Conservation (phyloP, 352 stramenopile genomes). For the Phytophthora fragariae region DNA sequence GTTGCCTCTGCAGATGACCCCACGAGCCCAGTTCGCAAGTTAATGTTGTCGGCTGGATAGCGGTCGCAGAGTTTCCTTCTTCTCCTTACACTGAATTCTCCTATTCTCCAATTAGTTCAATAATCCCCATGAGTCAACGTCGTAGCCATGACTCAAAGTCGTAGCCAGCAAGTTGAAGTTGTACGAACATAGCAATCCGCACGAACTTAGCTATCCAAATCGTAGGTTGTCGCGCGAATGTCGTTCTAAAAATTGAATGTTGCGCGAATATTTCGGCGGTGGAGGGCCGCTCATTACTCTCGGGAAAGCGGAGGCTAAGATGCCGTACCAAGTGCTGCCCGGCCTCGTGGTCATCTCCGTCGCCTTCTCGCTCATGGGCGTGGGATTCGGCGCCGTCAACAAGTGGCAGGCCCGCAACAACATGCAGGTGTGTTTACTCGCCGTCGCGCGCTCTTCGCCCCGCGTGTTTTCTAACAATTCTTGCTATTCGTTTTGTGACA, state of each 20-base stretch:
- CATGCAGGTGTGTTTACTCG: conserved; percentile 59
- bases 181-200: too few species aligned
- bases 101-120: too few species aligned
- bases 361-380: conserved; percentile 84
- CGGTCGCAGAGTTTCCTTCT: too few species aligned
- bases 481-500: not conserved
- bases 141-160: too few species aligned
- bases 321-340: conserved; percentile 89
- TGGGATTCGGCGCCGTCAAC: conserved; percentile 77
- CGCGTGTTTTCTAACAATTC: conserved; percentile 10
- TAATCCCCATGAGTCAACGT: too few species aligned
- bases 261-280: not conserved
- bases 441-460: not conserved
- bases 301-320: conserved; percentile 35
- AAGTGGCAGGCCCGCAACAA: conserved; percentile 74
- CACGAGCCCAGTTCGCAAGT: not conserved
- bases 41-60: too few species aligned
- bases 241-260: not conserved
- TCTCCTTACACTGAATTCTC: too few species aligned
- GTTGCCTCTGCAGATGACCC: conserved; percentile 53
- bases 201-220: too few species aligned
- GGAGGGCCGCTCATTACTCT: not conserved
- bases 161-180: too few species aligned
- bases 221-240: not conserved
- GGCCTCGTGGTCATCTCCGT: conserved; percentile 79